Conservation (phyloP, 2,329 filamentous ascomycete species). For the Penicillium griseofulvum region DNA sequence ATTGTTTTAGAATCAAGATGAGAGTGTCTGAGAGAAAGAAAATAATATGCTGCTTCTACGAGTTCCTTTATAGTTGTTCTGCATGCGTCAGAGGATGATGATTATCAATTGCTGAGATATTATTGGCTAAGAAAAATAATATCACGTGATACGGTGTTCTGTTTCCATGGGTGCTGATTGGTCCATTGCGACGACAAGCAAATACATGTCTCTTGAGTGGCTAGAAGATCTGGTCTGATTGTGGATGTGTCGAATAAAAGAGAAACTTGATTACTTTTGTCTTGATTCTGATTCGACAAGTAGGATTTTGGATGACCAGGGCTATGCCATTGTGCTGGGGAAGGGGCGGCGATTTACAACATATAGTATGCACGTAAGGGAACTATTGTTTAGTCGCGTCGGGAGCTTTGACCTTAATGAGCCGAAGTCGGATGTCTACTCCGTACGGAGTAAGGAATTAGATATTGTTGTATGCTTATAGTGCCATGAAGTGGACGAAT, state of each 20-base stretch:
- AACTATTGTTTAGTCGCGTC: constrained; percentile 2
- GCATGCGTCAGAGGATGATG: constrained; percentile 18
- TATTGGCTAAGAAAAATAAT: constrained; percentile 14
- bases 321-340: background rate
- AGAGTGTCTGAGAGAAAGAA: background rate
- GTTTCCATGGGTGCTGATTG: constrained; percentile 13
- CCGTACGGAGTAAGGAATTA: background rate
- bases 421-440: background rate
- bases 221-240: background rate
- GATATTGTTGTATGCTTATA: background rate
- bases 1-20: background rate
- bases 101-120: constrained; percentile 28
- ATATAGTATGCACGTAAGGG: background rate
- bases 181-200: background rate
- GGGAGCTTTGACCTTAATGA: background rate
- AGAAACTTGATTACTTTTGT: constrained; percentile 12
- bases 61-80: constrained; percentile 15
- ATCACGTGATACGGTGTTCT: constrained; percentile 4
- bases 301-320: background rate
- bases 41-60: background rate
- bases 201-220: constrained; percentile 3
- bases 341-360: too few species aligned
- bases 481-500: background rate
- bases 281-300: constrained; percentile 11
- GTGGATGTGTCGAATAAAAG: background rate